A percentile compares a stretch with the other conserved stretches of the same genome.
Conservation (phyloP, 441 rosid species). For the Populus hybrid region DNA sequence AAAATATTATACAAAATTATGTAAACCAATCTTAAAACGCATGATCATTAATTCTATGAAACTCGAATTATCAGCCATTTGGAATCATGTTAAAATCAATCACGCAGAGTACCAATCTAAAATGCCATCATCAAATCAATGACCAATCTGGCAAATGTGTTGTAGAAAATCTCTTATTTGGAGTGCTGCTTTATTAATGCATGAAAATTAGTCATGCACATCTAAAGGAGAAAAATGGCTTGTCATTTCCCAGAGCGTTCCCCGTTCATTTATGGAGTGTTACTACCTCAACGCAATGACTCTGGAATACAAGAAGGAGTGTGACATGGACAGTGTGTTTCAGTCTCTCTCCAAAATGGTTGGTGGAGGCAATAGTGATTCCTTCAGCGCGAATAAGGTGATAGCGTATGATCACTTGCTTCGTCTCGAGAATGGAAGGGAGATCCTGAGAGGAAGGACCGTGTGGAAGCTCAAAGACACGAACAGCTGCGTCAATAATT, state of each 20-base stretch:
- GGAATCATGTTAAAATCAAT: too few species aligned
- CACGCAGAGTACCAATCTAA: too few species aligned
- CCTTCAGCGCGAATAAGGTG: neutral
- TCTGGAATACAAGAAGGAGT: conserved; percentile 32
- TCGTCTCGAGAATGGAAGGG: conserved; percentile 24
- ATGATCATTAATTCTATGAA: too few species aligned
- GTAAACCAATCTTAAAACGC: too few species aligned
- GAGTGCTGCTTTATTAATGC: too few species aligned
- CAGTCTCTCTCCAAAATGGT: conserved; percentile 26
- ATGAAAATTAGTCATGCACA: too few species aligned
- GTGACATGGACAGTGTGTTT: conserved; percentile 23
- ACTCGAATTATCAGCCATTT: too few species aligned
- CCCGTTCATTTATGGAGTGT: conserved; percentile 19
- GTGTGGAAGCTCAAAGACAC: conserved; percentile 22
- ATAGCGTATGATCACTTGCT: conserved; percentile 28
- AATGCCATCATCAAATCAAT: too few species aligned
- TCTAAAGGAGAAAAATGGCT: too few species aligned
- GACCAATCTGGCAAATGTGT: too few species aligned
- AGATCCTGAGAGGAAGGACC: conserved; percentile 25
- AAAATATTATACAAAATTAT: too few species aligned
- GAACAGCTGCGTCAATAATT: neutral
- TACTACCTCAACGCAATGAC: conserved; percentile 27
- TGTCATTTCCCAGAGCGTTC: conserved; percentile 25
- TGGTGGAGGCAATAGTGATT: neutral
- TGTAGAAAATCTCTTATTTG: too few species aligned